phyloP scores from a whole-genome alignment of 371 early-diverging fungal species.

The Lichtheimia corymbifera region DNA sequence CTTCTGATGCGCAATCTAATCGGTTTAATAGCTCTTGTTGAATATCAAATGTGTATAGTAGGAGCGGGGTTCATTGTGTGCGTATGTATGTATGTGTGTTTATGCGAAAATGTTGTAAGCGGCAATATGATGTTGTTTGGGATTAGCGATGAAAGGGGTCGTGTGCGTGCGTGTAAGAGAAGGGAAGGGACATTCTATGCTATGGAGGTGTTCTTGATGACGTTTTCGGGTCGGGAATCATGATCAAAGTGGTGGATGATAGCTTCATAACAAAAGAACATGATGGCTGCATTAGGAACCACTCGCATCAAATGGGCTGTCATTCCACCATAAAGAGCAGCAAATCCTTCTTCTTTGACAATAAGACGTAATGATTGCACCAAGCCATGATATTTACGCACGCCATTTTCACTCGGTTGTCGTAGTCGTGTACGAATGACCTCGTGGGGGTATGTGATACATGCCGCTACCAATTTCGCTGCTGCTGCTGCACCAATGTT shows the following conservation, averaged over 20 bases:
- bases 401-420: constrained; percentile 69
- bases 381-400: constrained; percentile 80
- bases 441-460: constrained; percentile 86
- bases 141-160: no score
- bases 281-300: constrained; percentile 95
- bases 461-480: constrained; percentile 88
- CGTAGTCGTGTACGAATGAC: constrained; percentile 69
- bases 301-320: constrained; percentile 93
- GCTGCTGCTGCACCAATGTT: constrained; percentile 82
- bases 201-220: no score
- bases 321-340: constrained; percentile 92
- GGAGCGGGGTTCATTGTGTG: no score
- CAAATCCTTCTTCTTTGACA: constrained; percentile 82
- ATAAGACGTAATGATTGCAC: constrained; percentile 72
- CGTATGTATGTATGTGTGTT: no score
- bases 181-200: no score
- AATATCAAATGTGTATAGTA: no score
- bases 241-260: constrained; percentile 64
- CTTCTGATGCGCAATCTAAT: no score
- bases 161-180: no score
- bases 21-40: no score
- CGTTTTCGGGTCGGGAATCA: constrained; percentile 8
- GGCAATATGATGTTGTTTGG: no score
- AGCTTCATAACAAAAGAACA: constrained; percentile 92
- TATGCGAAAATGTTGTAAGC: no score